phyloP scores from a whole-genome alignment of 2,329 filamentous ascomycete species.

The Raffaelea albimanens region DNA sequence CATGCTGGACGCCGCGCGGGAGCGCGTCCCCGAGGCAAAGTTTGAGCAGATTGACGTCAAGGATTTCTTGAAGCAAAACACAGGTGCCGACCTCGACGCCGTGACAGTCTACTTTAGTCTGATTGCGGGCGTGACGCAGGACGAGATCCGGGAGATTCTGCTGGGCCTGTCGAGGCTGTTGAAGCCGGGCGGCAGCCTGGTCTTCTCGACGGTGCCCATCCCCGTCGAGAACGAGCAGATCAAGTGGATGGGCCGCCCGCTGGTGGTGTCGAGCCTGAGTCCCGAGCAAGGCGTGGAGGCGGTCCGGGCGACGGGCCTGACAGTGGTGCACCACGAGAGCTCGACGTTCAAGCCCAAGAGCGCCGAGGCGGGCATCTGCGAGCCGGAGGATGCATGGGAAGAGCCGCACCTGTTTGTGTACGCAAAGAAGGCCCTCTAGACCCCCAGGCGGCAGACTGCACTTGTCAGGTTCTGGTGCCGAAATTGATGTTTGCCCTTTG shows the following conservation, averaged over 20 bases:
- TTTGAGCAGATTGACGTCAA: slow-evolving; percentile 18
- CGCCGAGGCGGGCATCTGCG: slow-evolving; percentile 17
- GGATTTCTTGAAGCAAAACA: slow-evolving; percentile 8
- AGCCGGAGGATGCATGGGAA: slow-evolving; percentile 18
- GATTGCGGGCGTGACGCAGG: slow-evolving; percentile 17
- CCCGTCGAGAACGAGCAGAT: slow-evolving; percentile 14
- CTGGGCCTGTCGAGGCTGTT: slow-evolving; percentile 20
- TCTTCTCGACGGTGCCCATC: slow-evolving; percentile 27
- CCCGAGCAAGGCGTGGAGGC: slow-evolving; percentile 13
- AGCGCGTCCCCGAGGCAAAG: slow-evolving; percentile 15
- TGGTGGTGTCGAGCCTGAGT: slow-evolving; percentile 17
- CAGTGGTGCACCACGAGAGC: slow-evolving; percentile 9
- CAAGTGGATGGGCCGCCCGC: slow-evolving; percentile 18
- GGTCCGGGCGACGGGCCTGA: slow-evolving; percentile 14
- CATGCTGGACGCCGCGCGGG: slow-evolving; percentile 17
- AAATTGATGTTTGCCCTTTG: too few species aligned
- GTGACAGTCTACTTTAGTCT: slow-evolving; percentile 19
- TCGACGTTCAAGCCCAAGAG: slow-evolving; percentile 14
- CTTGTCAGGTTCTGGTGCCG: too few species aligned
- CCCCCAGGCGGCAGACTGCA: too few species aligned
- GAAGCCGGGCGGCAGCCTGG: slow-evolving; percentile 24
- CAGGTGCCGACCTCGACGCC: slow-evolving; percentile 11
- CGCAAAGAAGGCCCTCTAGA: slow-evolving; percentile 12
- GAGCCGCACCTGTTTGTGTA: slow-evolving; percentile 20
- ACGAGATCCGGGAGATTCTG: slow-evolving; percentile 15